Conservation (phyloP, 2,329 filamentous ascomycete species). For the Cadophora malorum region DNA sequence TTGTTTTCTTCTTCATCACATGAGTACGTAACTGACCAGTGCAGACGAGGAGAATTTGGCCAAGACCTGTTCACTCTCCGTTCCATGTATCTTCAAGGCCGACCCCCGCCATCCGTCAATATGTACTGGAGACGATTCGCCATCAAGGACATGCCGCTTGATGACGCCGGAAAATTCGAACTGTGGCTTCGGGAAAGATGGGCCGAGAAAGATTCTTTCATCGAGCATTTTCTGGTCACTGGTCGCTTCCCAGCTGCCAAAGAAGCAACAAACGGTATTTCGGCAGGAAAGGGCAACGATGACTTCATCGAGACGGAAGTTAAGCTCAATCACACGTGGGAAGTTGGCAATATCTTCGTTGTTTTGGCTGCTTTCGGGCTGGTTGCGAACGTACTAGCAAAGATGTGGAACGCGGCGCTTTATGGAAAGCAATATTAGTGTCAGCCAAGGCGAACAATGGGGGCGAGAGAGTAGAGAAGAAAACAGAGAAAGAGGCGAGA, state of each 20-base stretch:
- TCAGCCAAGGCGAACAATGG: too few relatives aligned
- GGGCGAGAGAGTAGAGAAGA: too few relatives aligned
- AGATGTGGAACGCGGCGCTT: conserved; percentile 34
- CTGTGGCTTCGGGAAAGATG: conserved; percentile 85
- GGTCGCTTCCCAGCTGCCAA: conserved; percentile 72
- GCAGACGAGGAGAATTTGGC: conserved; percentile 75
- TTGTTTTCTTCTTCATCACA: too few relatives aligned
- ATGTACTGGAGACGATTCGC: conserved; percentile 94
- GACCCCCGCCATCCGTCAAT: conserved; percentile 92
- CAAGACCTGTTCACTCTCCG: conserved; percentile 88
- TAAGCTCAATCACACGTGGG: conserved; percentile 42
- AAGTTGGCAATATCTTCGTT: conserved; percentile 44
- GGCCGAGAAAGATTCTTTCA: conserved; percentile 88
- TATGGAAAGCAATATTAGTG: conserved; percentile 28
- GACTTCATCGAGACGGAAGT: conserved; percentile 45
- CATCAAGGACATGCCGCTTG: conserved; percentile 79
- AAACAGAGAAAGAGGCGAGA: too few relatives aligned
- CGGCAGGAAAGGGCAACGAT: conserved; percentile 28
- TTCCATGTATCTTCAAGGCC: conserved; percentile 87
- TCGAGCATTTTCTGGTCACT: conserved; percentile 81
- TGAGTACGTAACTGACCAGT: conserved; percentile 18
- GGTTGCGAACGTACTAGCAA: conserved; percentile 38
- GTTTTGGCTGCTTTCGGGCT: conserved; percentile 41
- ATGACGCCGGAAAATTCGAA: conserved; percentile 77
- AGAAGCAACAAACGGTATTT: conserved; percentile 28